phyloP scores from a whole-genome alignment of 2,329 filamentous ascomycete species.

The Exutisphaerella laricina region DNA sequence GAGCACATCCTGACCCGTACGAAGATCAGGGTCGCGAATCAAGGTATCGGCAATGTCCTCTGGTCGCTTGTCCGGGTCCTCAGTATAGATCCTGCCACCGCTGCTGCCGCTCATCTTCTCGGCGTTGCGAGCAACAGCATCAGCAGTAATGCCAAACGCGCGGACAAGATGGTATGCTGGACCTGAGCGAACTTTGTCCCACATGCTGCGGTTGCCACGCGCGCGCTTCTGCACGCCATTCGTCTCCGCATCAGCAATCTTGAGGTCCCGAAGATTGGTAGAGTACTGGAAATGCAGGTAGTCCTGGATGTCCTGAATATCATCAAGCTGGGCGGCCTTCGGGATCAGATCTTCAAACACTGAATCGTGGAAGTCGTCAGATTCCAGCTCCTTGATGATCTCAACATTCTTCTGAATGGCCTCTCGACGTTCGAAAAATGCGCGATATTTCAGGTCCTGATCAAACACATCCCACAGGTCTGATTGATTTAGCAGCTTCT shows the following conservation, averaged over 20 bases:
- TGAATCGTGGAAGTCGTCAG: conserved; percentile 60
- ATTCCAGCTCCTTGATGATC: conserved; percentile 55
- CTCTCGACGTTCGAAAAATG: conserved; percentile 85
- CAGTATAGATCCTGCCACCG: conserved; percentile 72
- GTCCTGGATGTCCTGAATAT: conserved; percentile 93
- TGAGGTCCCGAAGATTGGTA: conserved; percentile 73
- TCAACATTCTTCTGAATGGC: conserved; percentile 74
- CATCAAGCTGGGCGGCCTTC: conserved; percentile 79
- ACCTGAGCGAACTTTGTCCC: conserved; percentile 76
- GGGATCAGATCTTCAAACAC: conserved; percentile 79
- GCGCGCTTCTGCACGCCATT: conserved; percentile 72
- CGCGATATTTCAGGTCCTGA: conserved; percentile 89
- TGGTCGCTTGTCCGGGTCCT: conserved; percentile 74
- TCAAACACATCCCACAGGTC: conserved; percentile 95
- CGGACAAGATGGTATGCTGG: conserved; percentile 77
- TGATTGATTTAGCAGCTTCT: conserved; percentile 85
- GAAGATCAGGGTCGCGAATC: conserved; percentile 64
- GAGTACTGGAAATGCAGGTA: conserved; percentile 94
- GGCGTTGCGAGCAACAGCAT: conserved; percentile 82
- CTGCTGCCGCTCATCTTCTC: conserved; percentile 71
- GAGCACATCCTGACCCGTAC: conserved; percentile 69
- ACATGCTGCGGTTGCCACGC: conserved; percentile 72
- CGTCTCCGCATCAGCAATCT: conserved; percentile 54
- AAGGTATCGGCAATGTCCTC: conserved; percentile 82
- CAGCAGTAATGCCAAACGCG: conserved; percentile 83